Evolutionary conservation across 768 basidiomycete genomes (phyloP).

Genomic region (Collybia sordida): DNA sequence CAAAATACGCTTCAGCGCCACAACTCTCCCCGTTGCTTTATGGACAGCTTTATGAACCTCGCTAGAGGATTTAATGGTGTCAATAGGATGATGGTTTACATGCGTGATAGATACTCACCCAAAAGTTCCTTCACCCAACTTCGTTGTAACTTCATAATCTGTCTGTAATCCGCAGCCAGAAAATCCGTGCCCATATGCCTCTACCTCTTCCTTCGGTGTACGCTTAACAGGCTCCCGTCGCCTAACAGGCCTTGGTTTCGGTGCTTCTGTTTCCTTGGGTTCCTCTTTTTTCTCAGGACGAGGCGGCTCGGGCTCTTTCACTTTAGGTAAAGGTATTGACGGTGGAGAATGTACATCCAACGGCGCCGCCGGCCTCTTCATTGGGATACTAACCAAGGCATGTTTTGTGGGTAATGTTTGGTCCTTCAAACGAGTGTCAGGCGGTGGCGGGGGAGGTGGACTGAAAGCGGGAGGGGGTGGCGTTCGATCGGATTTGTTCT

Average conservation of each 20-base stretch:
- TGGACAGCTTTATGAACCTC: conserved; percentile 91
- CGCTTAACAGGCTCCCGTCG: conserved; percentile 48
- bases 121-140: conserved; percentile 96
- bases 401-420: conserved; percentile 29
- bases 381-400: conserved; percentile 38
- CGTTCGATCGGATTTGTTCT: conserved; percentile 14
- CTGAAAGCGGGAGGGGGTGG: conserved; percentile 17
- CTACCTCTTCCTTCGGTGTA: conserved; percentile 61
- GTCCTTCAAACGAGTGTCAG: conserved; percentile 24
- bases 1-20: conserved; percentile 92
- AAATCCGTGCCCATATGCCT: conserved; percentile 68
- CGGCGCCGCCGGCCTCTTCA: conserved; percentile 49
- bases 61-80: conserved; percentile 36
- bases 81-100: conserved; percentile 1
- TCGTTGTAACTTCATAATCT: conserved; percentile 81
- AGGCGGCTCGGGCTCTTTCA: conserved; percentile 9
- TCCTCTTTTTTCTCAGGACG: conserved; percentile 12
- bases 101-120: conserved; percentile 57
- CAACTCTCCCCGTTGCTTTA: conserved; percentile 53
- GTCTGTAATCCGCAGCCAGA: conserved; percentile 67
- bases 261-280: conserved; percentile 21
- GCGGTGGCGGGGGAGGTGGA: conserved; percentile 37
- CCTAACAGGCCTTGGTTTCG: conserved; percentile 25
- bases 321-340: conserved; percentile 24
- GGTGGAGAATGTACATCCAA: conserved; percentile 45